These are phyloP conservation scores for Vaccinium myrtillus DNA, from an alignment of 148 eudicot genomes.

Conservation along the genomic window DNA sequence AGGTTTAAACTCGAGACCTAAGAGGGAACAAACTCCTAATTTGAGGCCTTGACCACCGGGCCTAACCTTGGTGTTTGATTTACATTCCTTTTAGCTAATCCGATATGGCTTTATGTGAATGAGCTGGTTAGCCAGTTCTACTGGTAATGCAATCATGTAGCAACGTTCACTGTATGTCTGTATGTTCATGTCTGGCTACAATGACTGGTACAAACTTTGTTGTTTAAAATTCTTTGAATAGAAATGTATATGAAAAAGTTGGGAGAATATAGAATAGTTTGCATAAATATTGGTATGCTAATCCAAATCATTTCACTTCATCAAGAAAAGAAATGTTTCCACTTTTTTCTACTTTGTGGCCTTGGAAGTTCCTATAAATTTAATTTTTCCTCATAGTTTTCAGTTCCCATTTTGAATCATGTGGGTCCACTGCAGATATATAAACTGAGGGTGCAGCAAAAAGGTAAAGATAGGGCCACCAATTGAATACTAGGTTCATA, in stretches of 20 bases:
- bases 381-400: neutral
- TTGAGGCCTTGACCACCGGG: neutral
- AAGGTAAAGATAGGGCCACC: slow-evolving; percentile 1
- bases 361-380: neutral
- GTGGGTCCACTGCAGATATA: slow-evolving; percentile 9
- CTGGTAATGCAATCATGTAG: neutral
- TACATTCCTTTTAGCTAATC: too few relatives aligned
- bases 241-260: neutral
- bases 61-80: neutral
- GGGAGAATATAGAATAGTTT: neutral
- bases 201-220: neutral
- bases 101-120: neutral
- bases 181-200: neutral
- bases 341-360: neutral
- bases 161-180: neutral
- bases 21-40: neutral
- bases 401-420: slow-evolving; percentile 6
- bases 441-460: neutral
- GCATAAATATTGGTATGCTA: neutral
- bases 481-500: neutral
- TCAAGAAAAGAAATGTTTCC: neutral
- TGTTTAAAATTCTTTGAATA: neutral
- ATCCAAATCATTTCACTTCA: neutral
- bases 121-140: neutral
- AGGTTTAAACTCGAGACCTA: neutral